These are phyloP conservation scores for Chlamydomonas incerta DNA, from an alignment of 139 green algal species.

Conservation along the genomic window DNA sequence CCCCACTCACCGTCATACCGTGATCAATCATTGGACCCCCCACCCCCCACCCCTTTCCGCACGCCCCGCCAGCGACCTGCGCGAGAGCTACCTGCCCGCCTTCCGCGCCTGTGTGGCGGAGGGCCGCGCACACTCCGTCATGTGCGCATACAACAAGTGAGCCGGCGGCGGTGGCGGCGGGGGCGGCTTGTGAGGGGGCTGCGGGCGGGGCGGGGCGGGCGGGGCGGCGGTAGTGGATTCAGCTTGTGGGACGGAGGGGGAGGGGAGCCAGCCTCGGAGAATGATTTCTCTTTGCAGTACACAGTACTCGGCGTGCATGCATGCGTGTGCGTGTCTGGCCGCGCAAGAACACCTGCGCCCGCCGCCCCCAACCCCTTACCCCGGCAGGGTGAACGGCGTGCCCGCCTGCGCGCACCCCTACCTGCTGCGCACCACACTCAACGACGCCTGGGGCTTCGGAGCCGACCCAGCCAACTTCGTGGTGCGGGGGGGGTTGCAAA, in stretches of 20 bases:
- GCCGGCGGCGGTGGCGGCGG: no score
- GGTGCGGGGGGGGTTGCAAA: background rate
- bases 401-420: conserved; percentile 50
- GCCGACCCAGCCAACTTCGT: conserved; percentile 1
- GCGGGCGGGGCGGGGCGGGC: no score
- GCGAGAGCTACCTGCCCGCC: conserved; percentile 57
- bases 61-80: conserved; percentile 43
- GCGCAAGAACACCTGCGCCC: no score
- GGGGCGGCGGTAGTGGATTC: no score
- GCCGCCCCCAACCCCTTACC: background rate
- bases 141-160: conserved; percentile 65
- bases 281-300: no score
- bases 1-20: no score
- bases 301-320: no score
- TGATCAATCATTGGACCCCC: no score
- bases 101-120: conserved; percentile 52
- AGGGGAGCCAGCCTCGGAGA: no score
- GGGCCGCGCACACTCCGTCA: conserved; percentile 41
- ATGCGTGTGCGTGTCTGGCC: no score
- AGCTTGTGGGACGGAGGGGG: no score
- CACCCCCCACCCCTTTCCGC: background rate
- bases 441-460: conserved; percentile 46
- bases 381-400: conserved; percentile 49
- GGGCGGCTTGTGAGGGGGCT: no score
- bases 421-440: conserved; percentile 40